Conservation (phyloP, 176 grass and related monocot species). For the Lolium perenne region DNA sequence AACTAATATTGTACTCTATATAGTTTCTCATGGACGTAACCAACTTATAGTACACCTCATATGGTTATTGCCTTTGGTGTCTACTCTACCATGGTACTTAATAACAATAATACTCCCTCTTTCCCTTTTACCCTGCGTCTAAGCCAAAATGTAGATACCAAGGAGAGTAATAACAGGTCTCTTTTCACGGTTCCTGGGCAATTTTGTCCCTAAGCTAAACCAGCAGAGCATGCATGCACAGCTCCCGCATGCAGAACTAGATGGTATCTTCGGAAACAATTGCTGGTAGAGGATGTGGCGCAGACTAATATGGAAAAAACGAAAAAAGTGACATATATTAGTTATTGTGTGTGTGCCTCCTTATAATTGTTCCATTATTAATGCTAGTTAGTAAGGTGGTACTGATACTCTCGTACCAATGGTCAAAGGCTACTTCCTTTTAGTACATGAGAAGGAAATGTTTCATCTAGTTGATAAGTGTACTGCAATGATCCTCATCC, state of each 20-base stretch:
- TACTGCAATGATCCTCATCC: slow-evolving; percentile 19
- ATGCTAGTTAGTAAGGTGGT: slow-evolving; percentile 12
- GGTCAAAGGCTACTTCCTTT: background rate
- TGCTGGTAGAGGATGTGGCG: no score
- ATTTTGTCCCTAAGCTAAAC: no score
- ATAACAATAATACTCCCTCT: background rate
- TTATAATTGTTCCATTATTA: slow-evolving; percentile 2
- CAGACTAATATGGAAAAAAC: no score
- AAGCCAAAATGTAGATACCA: no score
- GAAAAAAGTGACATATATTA: background rate
- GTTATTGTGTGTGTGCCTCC: background rate
- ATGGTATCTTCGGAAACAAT: no score
- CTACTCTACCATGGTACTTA: slow-evolving; percentile 8
- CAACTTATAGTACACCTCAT: slow-evolving; percentile 8
- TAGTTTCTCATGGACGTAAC: background rate
- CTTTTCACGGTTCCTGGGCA: no score
- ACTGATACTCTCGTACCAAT: background rate
- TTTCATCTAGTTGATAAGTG: slow-evolving; percentile 8
- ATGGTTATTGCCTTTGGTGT: background rate
- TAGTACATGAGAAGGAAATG: slow-evolving; percentile 9
- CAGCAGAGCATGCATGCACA: no score
- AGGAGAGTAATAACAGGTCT: no score
- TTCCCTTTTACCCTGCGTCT: no score
- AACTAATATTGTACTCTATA: background rate
- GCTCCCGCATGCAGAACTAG: no score